Percentiles rank a stretch among this genome's conserved stretches.
Evolutionary conservation across 1,284 basidiomycete species (phyloP).

Genomic region (Leccinum holopus): DNA sequence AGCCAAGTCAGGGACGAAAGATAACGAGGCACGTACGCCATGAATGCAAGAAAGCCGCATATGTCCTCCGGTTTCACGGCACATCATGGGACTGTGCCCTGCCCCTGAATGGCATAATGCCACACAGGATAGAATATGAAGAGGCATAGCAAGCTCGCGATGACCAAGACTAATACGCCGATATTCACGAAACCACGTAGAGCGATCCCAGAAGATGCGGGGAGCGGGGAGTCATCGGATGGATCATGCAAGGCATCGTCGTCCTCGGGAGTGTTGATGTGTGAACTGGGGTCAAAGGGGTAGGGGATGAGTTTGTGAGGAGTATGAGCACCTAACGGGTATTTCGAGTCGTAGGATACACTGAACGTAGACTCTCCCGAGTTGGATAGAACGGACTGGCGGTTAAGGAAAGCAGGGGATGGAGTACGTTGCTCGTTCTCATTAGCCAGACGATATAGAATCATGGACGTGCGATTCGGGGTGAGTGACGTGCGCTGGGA

Average conservation of each 20-base stretch:
- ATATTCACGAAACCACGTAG: conserved; percentile 58
- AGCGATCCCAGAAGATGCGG: conserved; percentile 38
- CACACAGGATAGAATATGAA: conserved; percentile 83
- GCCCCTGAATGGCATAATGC: conserved; percentile 16
- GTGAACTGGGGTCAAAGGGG: conserved; percentile 61
- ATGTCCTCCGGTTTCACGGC: not conserved
- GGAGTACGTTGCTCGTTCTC: conserved; percentile 36
- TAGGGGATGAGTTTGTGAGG: conserved; percentile 58
- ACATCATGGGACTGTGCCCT: conserved; percentile 12
- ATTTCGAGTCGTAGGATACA: conserved; percentile 60
- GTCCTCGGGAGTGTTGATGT: conserved; percentile 62
- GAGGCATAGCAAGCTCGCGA: conserved; percentile 52
- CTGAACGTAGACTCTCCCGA: conserved; percentile 55
- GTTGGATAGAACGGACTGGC: conserved; percentile 43
- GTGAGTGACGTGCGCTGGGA: conserved; percentile 12
- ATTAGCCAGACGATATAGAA: conserved; percentile 61
- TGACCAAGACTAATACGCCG: conserved; percentile 51
- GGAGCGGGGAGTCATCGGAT: conserved; percentile 32
- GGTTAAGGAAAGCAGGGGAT: conserved; percentile 28
- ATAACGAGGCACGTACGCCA: conserved; percentile 11
- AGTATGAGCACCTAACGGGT: conserved; percentile 46
- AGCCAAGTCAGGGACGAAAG: not conserved
- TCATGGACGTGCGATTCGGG: conserved; percentile 54
- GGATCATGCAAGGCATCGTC: conserved; percentile 64
- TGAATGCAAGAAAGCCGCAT: not conserved